phyloP scores from a whole-genome alignment of 768 basidiomycete species.

The Leucosporidium scottii region DNA sequence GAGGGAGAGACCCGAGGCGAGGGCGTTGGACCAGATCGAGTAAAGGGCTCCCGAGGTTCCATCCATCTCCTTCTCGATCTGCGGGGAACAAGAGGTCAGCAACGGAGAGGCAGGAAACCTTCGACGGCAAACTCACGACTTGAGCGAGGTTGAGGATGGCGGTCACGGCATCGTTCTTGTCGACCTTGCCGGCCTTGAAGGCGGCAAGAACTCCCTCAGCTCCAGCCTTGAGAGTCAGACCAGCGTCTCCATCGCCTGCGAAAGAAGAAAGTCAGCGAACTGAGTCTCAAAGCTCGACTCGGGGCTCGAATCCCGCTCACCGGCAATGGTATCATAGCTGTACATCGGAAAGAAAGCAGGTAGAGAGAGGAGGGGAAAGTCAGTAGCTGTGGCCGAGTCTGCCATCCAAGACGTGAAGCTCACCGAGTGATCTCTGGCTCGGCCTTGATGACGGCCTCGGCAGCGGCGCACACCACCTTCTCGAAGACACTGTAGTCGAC shows the following conservation, averaged over 20 bases:
- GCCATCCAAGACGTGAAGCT: no score
- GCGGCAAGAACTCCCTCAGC: slow-evolving; percentile 35
- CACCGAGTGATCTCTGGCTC: slow-evolving; percentile 73
- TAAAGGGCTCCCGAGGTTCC: slow-evolving; percentile 12
- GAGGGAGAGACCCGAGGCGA: slow-evolving; percentile 26
- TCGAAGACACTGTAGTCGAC: slow-evolving; percentile 31
- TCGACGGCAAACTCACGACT: background rate
- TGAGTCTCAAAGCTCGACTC: no score
- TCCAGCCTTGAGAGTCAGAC: slow-evolving; percentile 59
- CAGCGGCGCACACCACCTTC: slow-evolving; percentile 54
- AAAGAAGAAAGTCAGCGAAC: no score
- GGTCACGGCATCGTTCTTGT: slow-evolving; percentile 18
- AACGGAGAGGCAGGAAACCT: no score
- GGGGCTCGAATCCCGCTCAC: no score
- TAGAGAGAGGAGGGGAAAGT: no score
- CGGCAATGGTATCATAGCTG: slow-evolving; percentile 80
- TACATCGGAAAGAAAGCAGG: no score
- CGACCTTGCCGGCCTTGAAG: slow-evolving; percentile 8
- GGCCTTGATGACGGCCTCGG: slow-evolving; percentile 59
- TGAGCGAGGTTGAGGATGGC: slow-evolving; percentile 22
- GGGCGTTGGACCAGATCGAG: slow-evolving; percentile 33
- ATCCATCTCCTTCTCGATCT: slow-evolving; percentile 31
- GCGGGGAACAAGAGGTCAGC: no score
- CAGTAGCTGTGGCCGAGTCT: no score
- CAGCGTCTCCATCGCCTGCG: slow-evolving; percentile 61